Conservation (phyloP, 2,329 filamentous ascomycete genomes). For the Chaetomiaceae sp. region DNA sequence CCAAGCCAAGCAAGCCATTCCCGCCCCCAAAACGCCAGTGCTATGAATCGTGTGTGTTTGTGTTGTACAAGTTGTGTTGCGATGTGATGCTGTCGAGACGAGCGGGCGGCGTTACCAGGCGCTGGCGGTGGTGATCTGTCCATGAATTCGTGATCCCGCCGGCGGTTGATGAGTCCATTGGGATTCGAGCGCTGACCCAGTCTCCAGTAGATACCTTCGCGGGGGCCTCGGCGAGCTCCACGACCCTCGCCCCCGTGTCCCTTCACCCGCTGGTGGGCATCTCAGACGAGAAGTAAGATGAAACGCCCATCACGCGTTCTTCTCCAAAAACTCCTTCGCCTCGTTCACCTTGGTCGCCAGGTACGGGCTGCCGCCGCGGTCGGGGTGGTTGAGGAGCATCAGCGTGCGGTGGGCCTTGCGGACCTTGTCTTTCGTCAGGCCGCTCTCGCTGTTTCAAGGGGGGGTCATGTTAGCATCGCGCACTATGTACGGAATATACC, state of each 20-base stretch:
- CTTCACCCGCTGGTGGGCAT: too few species aligned
- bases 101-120: too few species aligned
- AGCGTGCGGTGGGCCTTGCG: slow-evolving; percentile 92
- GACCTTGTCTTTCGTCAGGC: slow-evolving; percentile 84
- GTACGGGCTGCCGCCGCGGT: slow-evolving; percentile 94
- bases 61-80: slow-evolving; percentile 16
- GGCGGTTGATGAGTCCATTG: too few species aligned
- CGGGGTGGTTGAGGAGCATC: slow-evolving; percentile 97
- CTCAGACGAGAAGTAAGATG: too few species aligned
- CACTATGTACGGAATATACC: too few species aligned
- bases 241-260: too few species aligned
- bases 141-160: too few species aligned
- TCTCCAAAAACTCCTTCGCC: slow-evolving; percentile 93
- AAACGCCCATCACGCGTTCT: slow-evolving; percentile 40
- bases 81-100: background rate
- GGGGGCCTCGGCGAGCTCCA: too few species aligned
- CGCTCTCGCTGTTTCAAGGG: slow-evolving; percentile 65
- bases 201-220: too few species aligned
- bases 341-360: slow-evolving; percentile 98
- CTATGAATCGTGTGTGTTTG: slow-evolving; percentile 16
- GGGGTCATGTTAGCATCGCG: too few species aligned
- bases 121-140: too few species aligned
- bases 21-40: slow-evolving; percentile 22
- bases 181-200: background rate
- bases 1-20: slow-evolving; percentile 10